Base-by-base conservation (phyloP, 2,329 filamentous ascomycete genomes). In the Paecilomyces variotii region DNA sequence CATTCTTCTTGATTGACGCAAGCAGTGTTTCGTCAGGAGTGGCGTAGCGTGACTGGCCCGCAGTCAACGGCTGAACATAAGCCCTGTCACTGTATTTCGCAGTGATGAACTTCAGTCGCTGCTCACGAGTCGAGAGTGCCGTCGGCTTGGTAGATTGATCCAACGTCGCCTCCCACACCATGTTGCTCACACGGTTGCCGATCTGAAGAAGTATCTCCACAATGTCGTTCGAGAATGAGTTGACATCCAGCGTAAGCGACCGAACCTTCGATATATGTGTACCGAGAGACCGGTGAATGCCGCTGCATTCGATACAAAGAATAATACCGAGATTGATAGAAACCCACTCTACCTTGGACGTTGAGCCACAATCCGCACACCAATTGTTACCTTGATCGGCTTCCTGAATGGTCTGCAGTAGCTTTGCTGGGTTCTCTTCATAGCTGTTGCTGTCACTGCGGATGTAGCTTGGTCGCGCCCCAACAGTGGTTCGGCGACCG, bases 211-310 rank as follows among this genome's bases (percentile, higher is more conserved):
- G 82, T 54, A 99, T 83, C 71, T 99, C 95, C 72, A 99, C 89
- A 71, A 97, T 96, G 79, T 99, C 95, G 66, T 90, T 88, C 2
- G 94, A 97, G 73, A 99, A 99, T 0, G 92, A 97, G 57, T 90
- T 92, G 64, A 95, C 95, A 71, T 99, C 94, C 50, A 99, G 82
- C 0, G 94, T 99, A 50, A 99, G 82, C 11, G 94, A 97, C 57
- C 94, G 89, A 49, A 99, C 86, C 77, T 99, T 99, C 74, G 91
- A 96, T 70, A 99, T 97, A 73, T 99, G 94, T 1, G 94, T 99
- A 11, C 94, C 94, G 2, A 99, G 82, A 0, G 93, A 97, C 50
- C 94, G 87, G 74, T 99, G 94, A 61, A 99, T 97, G 62, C 94
- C 94, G 71, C 92, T 96, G 76, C 94, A 99, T 74, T 99, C 93